phyloP scores from a whole-genome alignment of 805 yeast genomes.

The Debaryomyces maramus region DNA sequence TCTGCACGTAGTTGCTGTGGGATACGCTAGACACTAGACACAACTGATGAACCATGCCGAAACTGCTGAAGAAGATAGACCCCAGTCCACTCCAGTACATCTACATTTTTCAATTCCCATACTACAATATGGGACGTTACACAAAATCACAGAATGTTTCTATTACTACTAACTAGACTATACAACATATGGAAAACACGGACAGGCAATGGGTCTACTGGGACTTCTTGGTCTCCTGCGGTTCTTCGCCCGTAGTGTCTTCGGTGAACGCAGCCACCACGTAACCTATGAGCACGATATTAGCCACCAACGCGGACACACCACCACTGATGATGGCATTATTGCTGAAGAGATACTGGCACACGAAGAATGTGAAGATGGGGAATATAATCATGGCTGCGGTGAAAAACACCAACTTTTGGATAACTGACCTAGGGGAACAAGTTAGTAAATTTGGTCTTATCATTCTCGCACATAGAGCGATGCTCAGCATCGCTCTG shows the following conservation, averaged over 20 bases:
- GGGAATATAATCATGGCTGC: constrained; percentile 75
- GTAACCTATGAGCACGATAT: constrained; percentile 70
- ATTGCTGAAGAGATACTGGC: constrained; percentile 45
- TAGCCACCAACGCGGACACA: constrained; percentile 74
- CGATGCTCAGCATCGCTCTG: no score
- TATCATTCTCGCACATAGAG: no score
- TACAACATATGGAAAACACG: neutral
- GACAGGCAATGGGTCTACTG: neutral
- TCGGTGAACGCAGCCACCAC: constrained; percentile 75
- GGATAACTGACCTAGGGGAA: constrained; percentile 56
- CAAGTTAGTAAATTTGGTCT: constrained; percentile 9
- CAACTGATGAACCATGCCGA: constrained; percentile 54
- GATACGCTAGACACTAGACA: constrained; percentile 48
- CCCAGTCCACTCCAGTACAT: neutral
- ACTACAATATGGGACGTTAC: constrained; percentile 1
- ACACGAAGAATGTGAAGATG: constrained; percentile 56
- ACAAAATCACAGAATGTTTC: constrained; percentile 1
- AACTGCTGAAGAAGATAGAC: neutral
- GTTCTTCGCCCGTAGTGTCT: constrained; percentile 41
- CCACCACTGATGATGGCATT: constrained; percentile 76
- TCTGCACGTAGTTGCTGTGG: constrained; percentile 39
- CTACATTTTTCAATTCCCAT: neutral
- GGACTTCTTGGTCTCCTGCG: constrained; percentile 33
- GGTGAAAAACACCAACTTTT: constrained; percentile 71
- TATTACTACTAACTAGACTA: neutral